phyloP scores from a whole-genome alignment of 441 rosid species.

The Adansonia grandidieri region DNA sequence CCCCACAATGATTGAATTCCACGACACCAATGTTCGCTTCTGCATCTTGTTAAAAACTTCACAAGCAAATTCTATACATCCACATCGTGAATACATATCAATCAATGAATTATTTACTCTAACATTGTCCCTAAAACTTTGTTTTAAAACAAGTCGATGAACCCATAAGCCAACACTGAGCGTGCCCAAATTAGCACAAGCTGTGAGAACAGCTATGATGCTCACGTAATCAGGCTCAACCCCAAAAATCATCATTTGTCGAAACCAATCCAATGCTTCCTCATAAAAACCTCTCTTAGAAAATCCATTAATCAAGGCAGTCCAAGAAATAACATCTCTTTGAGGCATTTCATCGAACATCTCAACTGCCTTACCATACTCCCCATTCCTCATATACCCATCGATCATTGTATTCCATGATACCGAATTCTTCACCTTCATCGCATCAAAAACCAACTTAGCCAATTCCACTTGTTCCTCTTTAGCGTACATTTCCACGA shows the following conservation, averaged over 20 bases:
- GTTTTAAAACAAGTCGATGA: constrained; percentile 52
- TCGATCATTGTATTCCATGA: constrained; percentile 82
- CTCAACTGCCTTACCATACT: constrained; percentile 43
- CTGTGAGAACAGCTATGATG: constrained; percentile 58
- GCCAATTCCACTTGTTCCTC: constrained; percentile 48
- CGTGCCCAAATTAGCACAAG: constrained; percentile 54
- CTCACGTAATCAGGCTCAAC: constrained; percentile 70
- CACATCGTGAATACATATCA: constrained; percentile 74
- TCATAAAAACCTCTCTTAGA: constrained; percentile 59
- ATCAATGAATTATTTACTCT: constrained; percentile 67
- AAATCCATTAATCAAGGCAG: constrained; percentile 76
- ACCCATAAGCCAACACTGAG: constrained; percentile 70
- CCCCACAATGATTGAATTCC: constrained; percentile 80
- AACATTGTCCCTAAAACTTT: constrained; percentile 54
- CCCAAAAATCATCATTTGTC: constrained; percentile 63
- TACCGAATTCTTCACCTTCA: constrained; percentile 51
- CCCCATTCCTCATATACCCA: constrained; percentile 62
- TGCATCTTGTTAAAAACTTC: constrained; percentile 65
- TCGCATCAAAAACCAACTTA: constrained; percentile 46
- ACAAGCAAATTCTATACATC: constrained; percentile 60
- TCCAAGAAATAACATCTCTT: constrained; percentile 67
- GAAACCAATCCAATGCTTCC: constrained; percentile 60
- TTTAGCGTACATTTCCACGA: constrained; percentile 69
- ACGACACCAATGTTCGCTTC: constrained; percentile 63
- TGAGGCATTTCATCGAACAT: constrained; percentile 72